Base-by-base conservation (phyloP, 371 early-diverging fungal genomes). In the Mucor sp. region DNA sequence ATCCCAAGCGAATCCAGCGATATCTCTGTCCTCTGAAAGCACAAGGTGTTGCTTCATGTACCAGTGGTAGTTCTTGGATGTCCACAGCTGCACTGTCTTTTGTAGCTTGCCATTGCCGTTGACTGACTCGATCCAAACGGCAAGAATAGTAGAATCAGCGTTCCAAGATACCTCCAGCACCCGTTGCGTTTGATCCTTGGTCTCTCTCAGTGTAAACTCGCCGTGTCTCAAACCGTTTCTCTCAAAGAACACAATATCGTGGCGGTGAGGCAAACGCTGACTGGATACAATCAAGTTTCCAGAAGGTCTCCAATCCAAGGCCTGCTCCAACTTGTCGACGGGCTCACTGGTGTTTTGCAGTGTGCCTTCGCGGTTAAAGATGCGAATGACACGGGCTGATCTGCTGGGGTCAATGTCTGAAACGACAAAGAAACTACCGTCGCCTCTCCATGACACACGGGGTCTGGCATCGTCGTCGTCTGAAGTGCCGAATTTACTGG, bases 181-280 rank as follows among this genome's bases (percentile, higher is more conserved):
- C 39, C 76, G 79, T 44, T 85, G 79, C 3, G 79, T 65, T 2
- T 67, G 56, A 21, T 59, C 55, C 0, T 39, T 28, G 6, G 65
- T 72, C 63, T 81, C 88, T 39, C 93, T 85, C 55, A 99, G 76
- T 3, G 91, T 76, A 72, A 98, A 98, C 75, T 97, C 95, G 47
- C 97, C 96, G 73, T 97, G 99, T 33, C 95, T 83, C 60, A 97
- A 77, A 12, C 99, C 99, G 70, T 99, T 99, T 68, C 89, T 82
- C 78, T 99, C 99, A 58, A 95, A 95, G 67, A 97, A 98, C 5
- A 94, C 90, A 48, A 97, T 89, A 44, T 95, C 92, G 57, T 96
- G 94, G 8, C 90, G 85, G 66, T 96, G 91, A n/a, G 92, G 90
- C 11, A 87, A 66, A 58, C 89, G 79, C 71, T 96, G 95, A 47